Base-by-base conservation (phyloP, 306 rosid species). In the Amphicarpaea edgeworthii region DNA sequence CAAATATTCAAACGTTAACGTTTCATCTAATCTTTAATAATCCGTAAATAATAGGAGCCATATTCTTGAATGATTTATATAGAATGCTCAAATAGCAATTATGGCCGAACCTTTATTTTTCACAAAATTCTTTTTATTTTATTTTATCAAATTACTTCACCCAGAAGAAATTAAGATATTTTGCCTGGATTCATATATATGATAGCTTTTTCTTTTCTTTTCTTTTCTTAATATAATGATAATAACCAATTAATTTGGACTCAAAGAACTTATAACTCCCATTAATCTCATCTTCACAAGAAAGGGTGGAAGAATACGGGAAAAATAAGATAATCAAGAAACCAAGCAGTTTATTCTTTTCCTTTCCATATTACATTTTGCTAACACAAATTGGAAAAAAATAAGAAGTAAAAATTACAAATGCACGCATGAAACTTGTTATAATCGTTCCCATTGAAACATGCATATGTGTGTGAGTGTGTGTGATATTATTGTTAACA, bases 111-210 rank as follows among this genome's bases (percentile, higher is more conserved):
- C 15, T 67, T 45, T 26, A n/a, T 62, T 37, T 37, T 10, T 10
- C 73, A 30, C 37, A 23, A 43, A 21, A 23, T 34, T 32, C 47
- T 19, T 17, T 32, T 17, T 32, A 32, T 16, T 21, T 16, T 16
- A 5, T 50, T 50, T 51, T 34, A 3, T 20, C 32, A 15, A 7
- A 8, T 71, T 37, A 11, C 32, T 71, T 53, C 63, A 53, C 3
- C 40, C 64, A 19, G 9, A 63, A 63, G 30, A 72, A 57, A 50
- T 28, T 28, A n/a, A n/a, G n/a, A 72, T 57, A 72, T 40, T 21
- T 54, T 21, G 66, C 6, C 17, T 70, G 34, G 30, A 17, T 23
- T 8, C 6, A 17, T 19, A 19, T 9, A n/a, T n/a, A n/a, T n/a
- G 7, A 3, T 12, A 54, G 3, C 12, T 12, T 43, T 43, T 11